Evolutionary conservation across 176 grass and related monocot genomes (phyloP).

Genomic region (Raddia distichophylla): DNA sequence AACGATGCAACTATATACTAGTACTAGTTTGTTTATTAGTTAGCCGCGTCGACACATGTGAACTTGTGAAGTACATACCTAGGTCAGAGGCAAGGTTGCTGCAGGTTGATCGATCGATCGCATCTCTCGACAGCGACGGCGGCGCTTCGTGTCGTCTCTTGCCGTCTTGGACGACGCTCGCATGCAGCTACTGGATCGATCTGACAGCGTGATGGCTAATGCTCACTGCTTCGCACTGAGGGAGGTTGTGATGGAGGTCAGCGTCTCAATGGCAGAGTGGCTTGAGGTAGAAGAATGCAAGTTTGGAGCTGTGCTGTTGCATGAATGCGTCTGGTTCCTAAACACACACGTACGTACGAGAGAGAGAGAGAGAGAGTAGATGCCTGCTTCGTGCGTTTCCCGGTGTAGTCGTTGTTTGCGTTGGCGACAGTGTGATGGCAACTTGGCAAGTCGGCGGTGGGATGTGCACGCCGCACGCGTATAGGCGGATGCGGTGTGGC

Average conservation of each 20-base stretch:
- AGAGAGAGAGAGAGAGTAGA: not conserved
- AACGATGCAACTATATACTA: not conserved
- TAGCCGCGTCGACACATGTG: conserved; percentile 10
- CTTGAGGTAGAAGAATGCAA: not conserved
- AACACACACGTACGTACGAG: not conserved
- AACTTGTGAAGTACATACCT: no score
- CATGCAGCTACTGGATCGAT: not conserved
- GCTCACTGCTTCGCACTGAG: not conserved
- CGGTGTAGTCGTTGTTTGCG: conserved; percentile 1
- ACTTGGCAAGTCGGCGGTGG: no score
- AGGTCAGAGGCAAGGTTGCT: not conserved
- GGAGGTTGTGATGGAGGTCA: no score
- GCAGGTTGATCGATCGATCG: not conserved
- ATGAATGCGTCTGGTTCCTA: not conserved
- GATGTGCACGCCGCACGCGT: not conserved
- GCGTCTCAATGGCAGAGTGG: not conserved
- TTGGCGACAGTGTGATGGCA: no score
- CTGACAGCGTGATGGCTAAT: not conserved
- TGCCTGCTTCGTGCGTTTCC: not conserved
- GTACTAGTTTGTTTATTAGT: not conserved
- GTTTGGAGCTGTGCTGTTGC: not conserved
- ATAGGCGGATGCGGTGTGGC: no score
- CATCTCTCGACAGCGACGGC: not conserved
- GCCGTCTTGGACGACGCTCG: not conserved
- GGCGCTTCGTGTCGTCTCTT: not conserved